Base-by-base conservation (phyloP, 192 early-diverging fungal genomes). In the Umbelopsis sp. region DNA sequence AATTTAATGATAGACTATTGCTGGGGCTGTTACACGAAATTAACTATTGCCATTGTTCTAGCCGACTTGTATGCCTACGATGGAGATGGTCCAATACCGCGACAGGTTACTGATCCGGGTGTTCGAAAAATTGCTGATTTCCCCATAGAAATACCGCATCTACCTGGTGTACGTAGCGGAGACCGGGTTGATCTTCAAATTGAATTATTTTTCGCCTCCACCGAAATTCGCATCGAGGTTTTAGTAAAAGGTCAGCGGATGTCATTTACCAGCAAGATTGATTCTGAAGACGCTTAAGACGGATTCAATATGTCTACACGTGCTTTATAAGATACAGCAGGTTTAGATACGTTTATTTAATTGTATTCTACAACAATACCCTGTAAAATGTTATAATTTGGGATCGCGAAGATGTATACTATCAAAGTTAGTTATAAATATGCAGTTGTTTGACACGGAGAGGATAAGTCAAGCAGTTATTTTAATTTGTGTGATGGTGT, bases 101-200 rank as follows among this genome's bases (percentile, higher is more conserved):
- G 77, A 54, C 76, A 83, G 45, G 78, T 83, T 17, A 80, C 76
- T n/a, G 79, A 80, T 31, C 74, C 74, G 0, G 82, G 79, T 2
- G 74, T 83, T 14, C 71, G 73, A 67, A 80, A 80, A 59, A 79
- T 83, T 69, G 82, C 77, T 0, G 79, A 83, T n/a, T 83, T 83
- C 43, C 78, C 77, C 45, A 76, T 83, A 44, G 73, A 69, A 12
- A 83, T 83, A 68, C 79, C 82, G 2, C 53, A 73, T 34, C 72
- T 83, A 29, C 75, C 72, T 1, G 74, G 77, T 5, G 79, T 77
- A 2, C 71, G 72, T 53, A 50, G 62, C 7, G 79, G 82, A 17
- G 80, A 80, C 21, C 77, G 79, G 22, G 75, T 85, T 38, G 83
- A 82, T 22, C 71, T 84, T 16, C 71, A 24, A 4, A 70, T 78